Base-by-base conservation (phyloP, 331 rosid species). In the Pyrus hybrid region DNA sequence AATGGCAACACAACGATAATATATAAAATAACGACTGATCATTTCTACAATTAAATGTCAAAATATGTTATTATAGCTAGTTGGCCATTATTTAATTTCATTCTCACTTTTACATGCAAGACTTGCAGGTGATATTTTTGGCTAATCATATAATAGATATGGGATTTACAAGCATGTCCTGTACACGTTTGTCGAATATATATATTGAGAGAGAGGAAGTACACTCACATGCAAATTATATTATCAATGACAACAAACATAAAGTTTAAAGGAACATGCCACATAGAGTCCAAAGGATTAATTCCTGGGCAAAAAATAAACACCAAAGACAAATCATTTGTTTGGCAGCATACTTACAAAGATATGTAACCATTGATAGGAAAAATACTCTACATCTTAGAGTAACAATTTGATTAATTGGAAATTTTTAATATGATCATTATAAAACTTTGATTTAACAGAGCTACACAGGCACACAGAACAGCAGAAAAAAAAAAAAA, bases 221-320 rank as follows among this genome's bases (percentile, higher is more conserved):
- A 70, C 73, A 47, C 20, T 70, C 62, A 70, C 73, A 26, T 70
- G 73, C 62, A 70, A 26, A 70, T 45, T 49, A 49, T 69, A 56
- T 5, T 41, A 53, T 35, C 41, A 49, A 70, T 47, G 41, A 47
- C 41, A 26, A 70, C 61, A 26, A 10, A 30, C 62, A 69, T 69
- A 68, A 43, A 68, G 35, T 68, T 45, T 12, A 51, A 22, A 68
- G 33, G 58, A 25, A 68, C 47, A 68, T 25, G 58, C 35, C 51
- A 68, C 47, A 41, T 41, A 41, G 47, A 41, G 23, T 37, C 7
- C 54, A 37, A 67, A 67, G n/a, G 47, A 68, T 25, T 68, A 68
- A 22, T 45, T 22, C 58, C 58, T 23, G 23, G 12, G 72, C 28
- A 68, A 4, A 45, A 45, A 56, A 37, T 22, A 68, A 68, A 68